A percentile compares a stretch with the other conserved stretches of the same genome.
These are phyloP conservation scores for Przewalskia tangutica DNA, from an alignment of 257 asterid genomes.

Conservation along the genomic window DNA sequence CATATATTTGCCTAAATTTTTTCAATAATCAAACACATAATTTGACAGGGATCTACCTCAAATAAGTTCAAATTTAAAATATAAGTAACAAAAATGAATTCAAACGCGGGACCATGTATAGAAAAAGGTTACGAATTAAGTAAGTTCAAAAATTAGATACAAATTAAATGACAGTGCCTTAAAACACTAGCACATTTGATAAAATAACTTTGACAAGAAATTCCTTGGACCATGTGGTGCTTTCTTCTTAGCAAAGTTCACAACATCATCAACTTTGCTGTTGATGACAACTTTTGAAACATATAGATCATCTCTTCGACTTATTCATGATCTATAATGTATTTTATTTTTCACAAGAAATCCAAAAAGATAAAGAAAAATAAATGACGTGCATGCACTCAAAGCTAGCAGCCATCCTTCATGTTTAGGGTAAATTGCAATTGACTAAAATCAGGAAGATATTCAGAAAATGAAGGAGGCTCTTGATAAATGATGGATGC, in stretches of 20 bases:
- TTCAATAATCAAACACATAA: too few relatives aligned
- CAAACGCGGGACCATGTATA: too few relatives aligned
- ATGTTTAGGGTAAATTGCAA: slow-evolving; percentile 16
- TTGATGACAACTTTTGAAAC: not conserved
- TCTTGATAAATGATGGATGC: slow-evolving; percentile 37
- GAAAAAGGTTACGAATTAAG: too few relatives aligned
- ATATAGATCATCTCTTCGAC: not conserved
- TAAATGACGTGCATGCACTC: too few relatives aligned
- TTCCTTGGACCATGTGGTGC: not conserved
- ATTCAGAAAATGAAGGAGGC: slow-evolving; percentile 35
- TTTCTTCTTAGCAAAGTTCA: not conserved
- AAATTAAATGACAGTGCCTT: too few relatives aligned
- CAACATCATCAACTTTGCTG: not conserved
- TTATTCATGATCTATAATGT: not conserved
- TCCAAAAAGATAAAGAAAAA: not conserved
- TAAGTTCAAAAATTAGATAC: too few relatives aligned
- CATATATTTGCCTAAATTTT: too few relatives aligned
- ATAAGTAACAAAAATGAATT: too few relatives aligned
- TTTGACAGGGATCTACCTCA: too few relatives aligned
- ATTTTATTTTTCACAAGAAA: not conserved
- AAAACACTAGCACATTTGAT: too few relatives aligned
- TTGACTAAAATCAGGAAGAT: slow-evolving; percentile 46
- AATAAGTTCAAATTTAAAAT: too few relatives aligned
- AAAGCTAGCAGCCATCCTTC: not conserved
- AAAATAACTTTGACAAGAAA: too few relatives aligned